Base-by-base conservation (phyloP, 2,329 filamentous ascomycete genomes). In the Aplosporella prunicola region DNA sequence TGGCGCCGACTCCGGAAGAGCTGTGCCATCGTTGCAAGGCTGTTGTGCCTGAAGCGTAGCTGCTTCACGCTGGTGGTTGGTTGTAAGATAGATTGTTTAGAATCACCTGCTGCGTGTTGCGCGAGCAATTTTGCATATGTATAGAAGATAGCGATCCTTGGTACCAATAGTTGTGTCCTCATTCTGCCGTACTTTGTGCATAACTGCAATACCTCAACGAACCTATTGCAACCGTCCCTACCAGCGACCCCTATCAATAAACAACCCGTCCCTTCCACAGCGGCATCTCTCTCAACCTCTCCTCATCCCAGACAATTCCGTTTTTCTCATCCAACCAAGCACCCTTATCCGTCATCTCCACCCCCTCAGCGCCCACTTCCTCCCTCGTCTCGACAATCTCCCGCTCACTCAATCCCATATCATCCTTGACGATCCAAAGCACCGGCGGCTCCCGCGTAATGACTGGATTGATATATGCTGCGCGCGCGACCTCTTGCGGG, bases 1-100 rank as follows among this genome's bases (percentile, higher is more conserved):
- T 82, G 16, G 78, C 82, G n/a, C 66, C 72, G n/a, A 61, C 62
- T 32, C 70, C 80, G 47, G 76, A 82, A 13, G 58, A 64, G 25
- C 62, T 93, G 13, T 96, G 89, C 58, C 61, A 59, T 32, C 68
- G 86, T 52, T 96, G 89, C 56, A 76, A 79, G 20, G 71, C 10
- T 15, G 39, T 36, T 14, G 29, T 32, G 14, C 27, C 7, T 8
- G 27, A 29, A 24, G 22, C 95, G 88, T n/a, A n/a, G n/a, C n/a
- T n/a, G n/a, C n/a, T n/a, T n/a, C n/a, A n/a, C n/a, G n/a, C n/a
- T n/a, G n/a, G n/a, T n/a, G n/a, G n/a, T n/a, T n/a, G n/a, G n/a
- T n/a, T n/a, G n/a, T n/a, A n/a, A n/a, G n/a, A n/a, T n/a, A n/a
- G n/a, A n/a, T n/a, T n/a, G n/a, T n/a, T n/a, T n/a, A n/a, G n/a